Evolutionary conservation across 1,139 yeast species (phyloP).

Genomic region (Scheffersomyces parashehatae): DNA sequence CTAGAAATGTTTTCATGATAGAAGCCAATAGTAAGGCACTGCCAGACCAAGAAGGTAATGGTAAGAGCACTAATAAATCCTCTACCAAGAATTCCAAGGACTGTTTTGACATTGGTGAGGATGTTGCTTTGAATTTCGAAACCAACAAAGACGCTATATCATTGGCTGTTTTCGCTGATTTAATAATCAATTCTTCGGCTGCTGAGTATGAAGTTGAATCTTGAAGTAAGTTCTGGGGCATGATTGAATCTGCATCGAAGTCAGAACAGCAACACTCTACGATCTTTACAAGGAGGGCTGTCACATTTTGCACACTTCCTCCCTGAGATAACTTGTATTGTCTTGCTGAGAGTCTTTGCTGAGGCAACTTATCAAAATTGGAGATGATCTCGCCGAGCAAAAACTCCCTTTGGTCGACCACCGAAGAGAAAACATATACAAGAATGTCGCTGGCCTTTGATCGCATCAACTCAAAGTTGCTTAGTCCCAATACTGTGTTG

Average conservation of each 20-base stretch:
- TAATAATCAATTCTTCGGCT: background rate
- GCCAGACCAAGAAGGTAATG: slow-evolving; percentile 62
- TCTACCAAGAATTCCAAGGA: slow-evolving; percentile 53
- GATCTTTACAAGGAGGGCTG: slow-evolving; percentile 46
- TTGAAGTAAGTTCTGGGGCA: background rate
- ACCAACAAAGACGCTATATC: slow-evolving; percentile 42
- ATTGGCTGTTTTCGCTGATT: slow-evolving; percentile 16
- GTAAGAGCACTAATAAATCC: slow-evolving; percentile 53
- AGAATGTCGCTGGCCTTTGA: slow-evolving; percentile 38
- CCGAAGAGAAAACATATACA: slow-evolving; percentile 42
- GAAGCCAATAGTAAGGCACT: slow-evolving; percentile 50
- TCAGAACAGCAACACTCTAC: slow-evolving; percentile 32
- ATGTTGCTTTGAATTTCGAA: slow-evolving; percentile 35
- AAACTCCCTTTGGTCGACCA: slow-evolving; percentile 56
- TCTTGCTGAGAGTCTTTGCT: slow-evolving; percentile 41
- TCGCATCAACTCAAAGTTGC: slow-evolving; percentile 31
- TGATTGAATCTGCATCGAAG: background rate
- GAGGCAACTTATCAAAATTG: slow-evolving; percentile 49
- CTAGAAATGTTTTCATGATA: slow-evolving; percentile 41
- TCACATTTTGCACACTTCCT: slow-evolving; percentile 46
- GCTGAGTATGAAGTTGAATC: background rate
- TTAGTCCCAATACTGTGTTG: slow-evolving; percentile 5
- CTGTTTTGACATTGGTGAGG: slow-evolving; percentile 39
- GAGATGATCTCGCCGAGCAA: slow-evolving; percentile 61
- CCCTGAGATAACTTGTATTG: slow-evolving; percentile 48